Conservation (phyloP, 805 yeast species). For the Candida nitratophila region DNA sequence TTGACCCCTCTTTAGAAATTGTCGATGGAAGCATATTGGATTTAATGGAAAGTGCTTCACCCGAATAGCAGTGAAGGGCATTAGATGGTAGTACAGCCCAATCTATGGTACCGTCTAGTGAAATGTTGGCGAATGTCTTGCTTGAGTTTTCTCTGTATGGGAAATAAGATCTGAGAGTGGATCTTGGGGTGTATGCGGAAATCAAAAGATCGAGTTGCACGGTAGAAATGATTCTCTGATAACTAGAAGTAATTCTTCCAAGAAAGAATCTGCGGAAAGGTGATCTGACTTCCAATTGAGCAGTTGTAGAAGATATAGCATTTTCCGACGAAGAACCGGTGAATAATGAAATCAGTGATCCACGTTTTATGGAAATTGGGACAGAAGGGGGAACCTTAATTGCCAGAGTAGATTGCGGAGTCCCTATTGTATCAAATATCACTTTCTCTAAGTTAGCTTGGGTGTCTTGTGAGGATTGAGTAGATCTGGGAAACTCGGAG, state of each 20-base stretch:
- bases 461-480: not conserved
- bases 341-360: slow-evolving; percentile 44
- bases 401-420: slow-evolving; percentile 40
- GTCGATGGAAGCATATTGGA: slow-evolving; percentile 32
- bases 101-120: slow-evolving; percentile 52
- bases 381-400: slow-evolving; percentile 53
- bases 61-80: slow-evolving; percentile 45
- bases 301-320: slow-evolving; percentile 12
- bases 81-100: slow-evolving; percentile 50
- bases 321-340: slow-evolving; percentile 7
- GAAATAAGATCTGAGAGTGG: not conserved
- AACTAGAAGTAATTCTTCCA: slow-evolving; percentile 39
- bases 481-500: no score
- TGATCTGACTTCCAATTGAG: slow-evolving; percentile 25
- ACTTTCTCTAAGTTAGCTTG: slow-evolving; percentile 8
- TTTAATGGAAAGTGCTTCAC: slow-evolving; percentile 39
- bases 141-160: slow-evolving; percentile 7
- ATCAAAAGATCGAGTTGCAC: slow-evolving; percentile 38
- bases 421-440: slow-evolving; percentile 37
- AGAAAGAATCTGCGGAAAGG: slow-evolving; percentile 36
- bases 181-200: slow-evolving; percentile 24
- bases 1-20: slow-evolving; percentile 28
- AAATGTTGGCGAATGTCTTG: slow-evolving; percentile 36
- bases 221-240: slow-evolving; percentile 42
- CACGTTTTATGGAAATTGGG: slow-evolving; percentile 42